Evolutionary conservation across 2,329 filamentous ascomycete genomes (phyloP).

Genomic region (Dactylellina leptospora): DNA sequence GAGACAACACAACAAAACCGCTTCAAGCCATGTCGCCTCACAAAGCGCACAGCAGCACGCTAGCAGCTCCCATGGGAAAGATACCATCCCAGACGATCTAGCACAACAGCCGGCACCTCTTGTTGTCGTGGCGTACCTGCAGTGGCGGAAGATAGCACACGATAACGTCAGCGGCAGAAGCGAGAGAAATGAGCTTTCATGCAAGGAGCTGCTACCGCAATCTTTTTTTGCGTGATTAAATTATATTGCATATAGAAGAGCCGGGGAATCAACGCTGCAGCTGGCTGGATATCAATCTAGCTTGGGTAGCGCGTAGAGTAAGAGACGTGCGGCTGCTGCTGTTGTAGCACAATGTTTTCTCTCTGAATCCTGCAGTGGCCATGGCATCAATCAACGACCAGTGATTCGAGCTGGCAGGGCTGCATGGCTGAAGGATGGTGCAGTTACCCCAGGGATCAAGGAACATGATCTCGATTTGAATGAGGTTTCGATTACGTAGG

Average conservation of each 20-base stretch:
- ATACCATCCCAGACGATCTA: not conserved
- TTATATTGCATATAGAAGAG: not conserved
- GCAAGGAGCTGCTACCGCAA: constrained; percentile 30
- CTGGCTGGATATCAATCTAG: not conserved
- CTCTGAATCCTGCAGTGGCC: constrained; percentile 6
- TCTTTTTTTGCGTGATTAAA: constrained; percentile 27
- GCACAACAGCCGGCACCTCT: not conserved
- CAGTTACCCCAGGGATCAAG: constrained; percentile 19
- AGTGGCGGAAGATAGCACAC: constrained; percentile 28
- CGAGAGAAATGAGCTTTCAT: too few species aligned
- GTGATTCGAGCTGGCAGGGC: constrained; percentile 23
- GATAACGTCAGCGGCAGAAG: constrained; percentile 34
- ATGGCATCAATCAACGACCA: not conserved
- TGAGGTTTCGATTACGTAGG: too few species aligned
- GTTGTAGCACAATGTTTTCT: constrained; percentile 12
- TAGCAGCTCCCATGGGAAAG: not conserved
- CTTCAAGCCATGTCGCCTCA: constrained; percentile 15
- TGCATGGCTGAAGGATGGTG: constrained; percentile 15
- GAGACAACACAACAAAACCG: constrained; percentile 51
- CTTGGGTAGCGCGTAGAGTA: too few species aligned
- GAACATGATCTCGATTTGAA: constrained; percentile 12
- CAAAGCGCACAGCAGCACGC: too few species aligned
- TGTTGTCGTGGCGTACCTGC: constrained; percentile 39
- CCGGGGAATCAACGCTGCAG: too few species aligned
- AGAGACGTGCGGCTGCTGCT: constrained; percentile 10